These are phyloP conservation scores for Pontederia crassipes DNA, from an alignment of 176 grass and related monocot species.

Conservation along the genomic window DNA sequence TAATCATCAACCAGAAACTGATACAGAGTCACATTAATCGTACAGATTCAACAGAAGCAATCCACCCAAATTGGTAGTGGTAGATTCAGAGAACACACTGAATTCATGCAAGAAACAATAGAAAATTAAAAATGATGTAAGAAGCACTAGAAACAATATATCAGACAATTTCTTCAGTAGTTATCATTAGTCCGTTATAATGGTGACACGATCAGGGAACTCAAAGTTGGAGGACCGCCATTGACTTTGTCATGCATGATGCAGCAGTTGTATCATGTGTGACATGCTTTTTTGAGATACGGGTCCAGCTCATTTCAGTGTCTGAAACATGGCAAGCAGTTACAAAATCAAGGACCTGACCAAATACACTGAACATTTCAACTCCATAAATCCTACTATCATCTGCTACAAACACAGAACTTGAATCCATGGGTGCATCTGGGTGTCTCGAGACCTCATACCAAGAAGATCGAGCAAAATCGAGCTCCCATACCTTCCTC, in stretches of 20 bases:
- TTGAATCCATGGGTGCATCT: constrained; percentile 91
- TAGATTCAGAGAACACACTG: no score
- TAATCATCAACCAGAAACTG: no score
- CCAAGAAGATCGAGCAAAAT: constrained; percentile 42
- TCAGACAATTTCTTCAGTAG: no score
- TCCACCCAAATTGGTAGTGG: no score
- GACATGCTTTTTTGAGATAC: constrained; percentile 44
- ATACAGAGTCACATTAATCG: no score
- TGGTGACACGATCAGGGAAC: no score
- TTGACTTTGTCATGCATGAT: constrained; percentile 66
- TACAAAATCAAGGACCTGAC: constrained; percentile 78
- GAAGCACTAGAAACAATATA: no score
- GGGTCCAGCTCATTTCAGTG: constrained; percentile 39
- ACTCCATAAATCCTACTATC: constrained; percentile 46
- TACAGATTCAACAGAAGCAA: no score
- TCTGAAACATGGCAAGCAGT: constrained; percentile 46
- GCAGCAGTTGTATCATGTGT: constrained; percentile 49
- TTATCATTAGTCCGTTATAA: no score
- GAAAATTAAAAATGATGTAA: no score
- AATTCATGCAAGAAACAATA: no score
- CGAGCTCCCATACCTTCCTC: constrained; percentile 76
- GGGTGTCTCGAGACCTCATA: constrained; percentile 55
- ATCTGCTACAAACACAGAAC: constrained; percentile 38
- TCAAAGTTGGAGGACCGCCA: constrained; percentile 47
- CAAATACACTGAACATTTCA: constrained; percentile 96